Conservation (phyloP, 2,329 filamentous ascomycete species). For the Camillea tinctor region DNA sequence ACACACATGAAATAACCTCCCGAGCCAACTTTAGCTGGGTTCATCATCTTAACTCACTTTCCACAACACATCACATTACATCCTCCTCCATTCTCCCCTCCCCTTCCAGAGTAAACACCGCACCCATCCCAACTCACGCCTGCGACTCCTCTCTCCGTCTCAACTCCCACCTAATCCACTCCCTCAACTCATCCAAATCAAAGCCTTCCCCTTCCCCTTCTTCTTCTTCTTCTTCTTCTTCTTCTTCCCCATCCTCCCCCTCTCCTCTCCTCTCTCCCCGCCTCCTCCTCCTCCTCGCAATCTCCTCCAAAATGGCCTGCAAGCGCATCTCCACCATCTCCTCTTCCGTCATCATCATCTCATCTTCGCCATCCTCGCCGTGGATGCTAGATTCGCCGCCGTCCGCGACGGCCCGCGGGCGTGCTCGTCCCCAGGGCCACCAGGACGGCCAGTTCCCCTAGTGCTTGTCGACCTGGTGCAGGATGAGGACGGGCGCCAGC, state of each 20-base stretch:
- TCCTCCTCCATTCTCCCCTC: neutral
- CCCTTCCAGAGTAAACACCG: neutral
- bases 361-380: too few species aligned
- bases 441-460: constrained; percentile 15
- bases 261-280: neutral
- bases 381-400: too few species aligned
- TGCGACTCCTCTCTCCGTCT: neutral
- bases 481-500: constrained; percentile 12
- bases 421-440: neutral
- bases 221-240: neutral
- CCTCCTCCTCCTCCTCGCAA: neutral
- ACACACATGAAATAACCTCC: too few species aligned
- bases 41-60: too few species aligned
- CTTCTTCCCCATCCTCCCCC: neutral
- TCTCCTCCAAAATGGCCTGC: neutral
- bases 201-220: neutral
- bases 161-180: neutral
- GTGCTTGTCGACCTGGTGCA: constrained; percentile 21
- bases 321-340: neutral
- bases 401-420: too few species aligned
- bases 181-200: neutral
- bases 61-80: neutral
- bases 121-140: neutral
- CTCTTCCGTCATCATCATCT: too few species aligned
- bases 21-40: too few species aligned